phyloP scores from a whole-genome alignment of 2,329 filamentous ascomycete species.

The Pseudogymnoascus sp. region DNA sequence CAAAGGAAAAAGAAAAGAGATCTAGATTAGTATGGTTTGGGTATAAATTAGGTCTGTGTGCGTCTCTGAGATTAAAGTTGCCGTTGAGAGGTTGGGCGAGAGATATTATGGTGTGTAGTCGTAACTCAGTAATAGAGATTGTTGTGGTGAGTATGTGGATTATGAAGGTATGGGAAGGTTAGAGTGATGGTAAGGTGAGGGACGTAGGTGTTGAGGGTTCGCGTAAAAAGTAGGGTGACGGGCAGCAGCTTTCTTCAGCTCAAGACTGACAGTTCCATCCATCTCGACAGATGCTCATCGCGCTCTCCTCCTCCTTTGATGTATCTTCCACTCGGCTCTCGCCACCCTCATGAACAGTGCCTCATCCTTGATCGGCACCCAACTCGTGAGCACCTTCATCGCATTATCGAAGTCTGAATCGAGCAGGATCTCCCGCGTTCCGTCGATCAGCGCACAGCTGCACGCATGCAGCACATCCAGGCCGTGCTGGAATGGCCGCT shows the following conservation, averaged over 20 bases:
- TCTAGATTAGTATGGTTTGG: constrained; percentile 1
- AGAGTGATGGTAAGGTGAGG: neutral
- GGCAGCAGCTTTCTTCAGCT: neutral
- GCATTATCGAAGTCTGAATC: constrained; percentile 95
- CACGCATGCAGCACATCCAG: constrained; percentile 86
- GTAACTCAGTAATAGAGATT: neutral
- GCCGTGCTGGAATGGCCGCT: constrained; percentile 48
- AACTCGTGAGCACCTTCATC: constrained; percentile 94
- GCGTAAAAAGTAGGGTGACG: neutral
- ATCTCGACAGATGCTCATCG: neutral
- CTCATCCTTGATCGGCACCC: constrained; percentile 89
- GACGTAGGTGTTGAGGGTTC: neutral
- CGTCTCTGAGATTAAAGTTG: neutral
- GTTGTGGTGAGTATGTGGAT: neutral
- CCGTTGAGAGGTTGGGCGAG: neutral
- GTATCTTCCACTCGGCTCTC: constrained; percentile 73
- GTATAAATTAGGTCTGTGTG: neutral
- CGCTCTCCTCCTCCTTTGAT: constrained; percentile 37
- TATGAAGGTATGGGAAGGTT: neutral
- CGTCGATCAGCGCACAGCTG: constrained; percentile 82
- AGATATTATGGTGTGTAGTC: neutral
- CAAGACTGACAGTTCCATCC: neutral
- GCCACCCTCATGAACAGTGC: constrained; percentile 88
- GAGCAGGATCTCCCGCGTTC: constrained; percentile 76
- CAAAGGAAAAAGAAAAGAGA: neutral